Base-by-base conservation (phyloP, 2,329 filamentous ascomycete genomes). In the Colletotrichum graminicola region DNA sequence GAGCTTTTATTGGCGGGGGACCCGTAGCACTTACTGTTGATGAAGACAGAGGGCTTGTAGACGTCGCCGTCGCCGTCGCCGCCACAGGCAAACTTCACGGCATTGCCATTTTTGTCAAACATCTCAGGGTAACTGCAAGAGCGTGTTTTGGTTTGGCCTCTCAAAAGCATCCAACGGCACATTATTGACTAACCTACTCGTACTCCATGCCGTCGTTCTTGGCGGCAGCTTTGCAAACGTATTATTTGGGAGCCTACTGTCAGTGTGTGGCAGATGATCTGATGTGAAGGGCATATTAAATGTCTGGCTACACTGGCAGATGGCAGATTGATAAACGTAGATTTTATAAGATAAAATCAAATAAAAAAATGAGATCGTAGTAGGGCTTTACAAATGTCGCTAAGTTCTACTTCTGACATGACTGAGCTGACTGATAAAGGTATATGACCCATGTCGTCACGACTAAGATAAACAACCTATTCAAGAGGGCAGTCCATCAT, bases 51-150 rank as follows among this genome's bases (percentile, higher is more conserved):
- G 10, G 60, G 54, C 7, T 59, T 54, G n/a, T 36, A 60, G 18
- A 60, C 54, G 18, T 57, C 16, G 11, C 8, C 39, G 14, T 57
- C 16, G 11, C 8, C 39, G 14, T 41, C 39, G 14, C 39, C 39
- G 14, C 39, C 14, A 1, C 6, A 41, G 14, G 39, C 39, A 41
- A 41, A 41, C 39, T 41, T 66, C 43, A 66, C 59, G 16, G 54
- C 41, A 23, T 49, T 66, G 54, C 63, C 63, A 11, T 47, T 57
- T 34, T 66, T 59, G n/a, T 47, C 63, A 1, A 51, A 59, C n/a
- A 23, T 16, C 32, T 60, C 51, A 16, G 54, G 54, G 54, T 66
- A 60, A 11, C 54, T 32, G 34, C 43, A 60, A 43, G 32, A 49
- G 39, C 54, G 54, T 16, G 43, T 34, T 23, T 41, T 60, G 32